Base-by-base conservation (phyloP, 2,329 filamentous ascomycete species). In the Juglanconis sp. region DNA sequence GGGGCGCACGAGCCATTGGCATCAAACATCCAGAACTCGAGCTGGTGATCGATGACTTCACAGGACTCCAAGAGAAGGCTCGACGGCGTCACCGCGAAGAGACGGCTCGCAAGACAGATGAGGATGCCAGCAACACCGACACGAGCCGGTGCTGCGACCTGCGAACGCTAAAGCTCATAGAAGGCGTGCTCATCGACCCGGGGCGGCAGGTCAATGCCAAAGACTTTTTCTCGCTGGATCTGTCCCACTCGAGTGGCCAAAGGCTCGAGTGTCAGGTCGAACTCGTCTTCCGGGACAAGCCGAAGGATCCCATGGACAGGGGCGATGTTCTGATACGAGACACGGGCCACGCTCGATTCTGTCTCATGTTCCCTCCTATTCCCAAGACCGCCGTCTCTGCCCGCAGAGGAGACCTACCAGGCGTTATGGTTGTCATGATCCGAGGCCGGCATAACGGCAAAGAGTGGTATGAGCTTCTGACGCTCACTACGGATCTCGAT, bases 261-360 rank as follows among this genome's bases (percentile, higher is more conserved):
- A 83, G 92, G 62, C 82, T 99, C 49, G 91, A 92, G 68, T 97
- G 95, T 70, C 90, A 90, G 67, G 86, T 96, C 15, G 95, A 99
- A 72, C 72, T 99, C 35, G 82, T 98, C 13, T 84, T 94, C 65
- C 86, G 95, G 69, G 94, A 98, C 70, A 91, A 91, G 67, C 80
- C 86, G 31, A 80, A 83, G n/a, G 83, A 85, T 53, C 80, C 83
- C 40, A 83, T 84, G 3, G 84, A 88, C 64, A 79, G 84, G 53
- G 92, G 94, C 6, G 95, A 99, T 72, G 72, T 99, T n/a, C 83
- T 99, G 30, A 89, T 99, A 59, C 93, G 94, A 66, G 93, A 98
- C 73, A 86, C 92, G n/a, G 92, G 92, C 49, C 83, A 83, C 5
- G 87, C 89, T 13, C 85, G 87, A 56, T 78, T 80, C 34, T 98